Percentiles rank a stretch among this genome's conserved stretches.
These are phyloP conservation scores for Priceomyces castillae DNA, from an alignment of 805 yeast genomes.

Conservation along the genomic window DNA sequence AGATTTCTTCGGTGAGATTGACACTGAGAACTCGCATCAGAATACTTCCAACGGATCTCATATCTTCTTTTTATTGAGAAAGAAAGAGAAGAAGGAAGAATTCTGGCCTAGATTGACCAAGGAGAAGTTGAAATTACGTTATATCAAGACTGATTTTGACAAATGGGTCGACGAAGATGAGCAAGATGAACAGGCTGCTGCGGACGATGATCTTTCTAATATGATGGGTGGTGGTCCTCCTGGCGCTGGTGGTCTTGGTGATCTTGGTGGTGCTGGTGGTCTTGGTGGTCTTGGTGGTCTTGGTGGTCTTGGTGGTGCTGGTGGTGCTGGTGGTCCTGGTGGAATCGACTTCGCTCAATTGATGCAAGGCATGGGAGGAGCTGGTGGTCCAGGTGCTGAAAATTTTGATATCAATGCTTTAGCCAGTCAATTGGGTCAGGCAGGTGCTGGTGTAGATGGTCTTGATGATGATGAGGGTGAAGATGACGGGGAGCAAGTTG, in stretches of 20 bases:
- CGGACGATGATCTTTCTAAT: constrained; percentile 34
- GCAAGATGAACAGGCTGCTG: constrained; percentile 69
- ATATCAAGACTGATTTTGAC: constrained; percentile 91
- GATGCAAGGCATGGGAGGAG: constrained; percentile 40
- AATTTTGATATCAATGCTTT: constrained; percentile 35
- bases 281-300: constrained; percentile 26
- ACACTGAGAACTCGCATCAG: constrained; percentile 59
- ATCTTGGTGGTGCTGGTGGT: constrained; percentile 28
- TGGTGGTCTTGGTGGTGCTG: constrained; percentile 28
- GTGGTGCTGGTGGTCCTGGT: constrained; percentile 24
- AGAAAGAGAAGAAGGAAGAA: constrained; percentile 65
- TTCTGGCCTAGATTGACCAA: constrained; percentile 96
- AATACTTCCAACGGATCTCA: constrained; percentile 58
- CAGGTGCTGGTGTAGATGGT: constrained; percentile 21
- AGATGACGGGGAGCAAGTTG: constrained; percentile 22
- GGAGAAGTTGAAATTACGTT: constrained; percentile 75
- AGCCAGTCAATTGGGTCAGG: constrained; percentile 45
- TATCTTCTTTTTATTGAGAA: constrained; percentile 61
- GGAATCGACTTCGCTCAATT: constrained; percentile 23
- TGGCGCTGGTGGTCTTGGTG: constrained; percentile 14
- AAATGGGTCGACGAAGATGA: constrained; percentile 99
- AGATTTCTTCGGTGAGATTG: constrained; percentile 76
- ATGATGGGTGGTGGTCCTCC: constrained; percentile 27
- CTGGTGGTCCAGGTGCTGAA: constrained; percentile 26
- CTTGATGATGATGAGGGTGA: constrained; percentile 22